Conservation (phyloP, 495 filamentous ascomycete genomes). For the Penicillium chermesinum region DNA sequence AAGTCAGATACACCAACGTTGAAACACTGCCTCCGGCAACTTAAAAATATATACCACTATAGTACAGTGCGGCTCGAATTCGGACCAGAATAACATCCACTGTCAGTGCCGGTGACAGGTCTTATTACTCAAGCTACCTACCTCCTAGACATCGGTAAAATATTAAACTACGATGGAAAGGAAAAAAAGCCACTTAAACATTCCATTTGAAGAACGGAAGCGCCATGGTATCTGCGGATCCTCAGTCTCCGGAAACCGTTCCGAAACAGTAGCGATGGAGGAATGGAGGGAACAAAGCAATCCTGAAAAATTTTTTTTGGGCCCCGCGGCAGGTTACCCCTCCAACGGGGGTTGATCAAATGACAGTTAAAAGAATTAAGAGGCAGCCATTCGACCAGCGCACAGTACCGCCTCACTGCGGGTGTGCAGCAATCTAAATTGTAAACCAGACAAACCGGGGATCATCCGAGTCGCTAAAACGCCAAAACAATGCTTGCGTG, state of each 20-base stretch:
- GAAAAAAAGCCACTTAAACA: slow-evolving; percentile 3
- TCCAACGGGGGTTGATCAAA: slow-evolving; percentile 10
- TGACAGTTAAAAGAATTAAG: slow-evolving; percentile 32
- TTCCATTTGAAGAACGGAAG: slow-evolving; percentile 17
- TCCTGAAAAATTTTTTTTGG: slow-evolving; percentile 23
- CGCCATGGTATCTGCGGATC: slow-evolving; percentile 14
- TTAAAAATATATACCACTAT: too few relatives aligned
- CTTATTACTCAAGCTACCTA: too few relatives aligned
- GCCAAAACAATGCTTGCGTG: slow-evolving; percentile 48
- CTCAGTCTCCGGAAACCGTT: neutral
- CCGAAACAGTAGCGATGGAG: slow-evolving; percentile 8
- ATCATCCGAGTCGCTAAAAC: slow-evolving; percentile 45
- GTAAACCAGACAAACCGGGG: slow-evolving; percentile 28
- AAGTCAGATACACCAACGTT: too few relatives aligned
- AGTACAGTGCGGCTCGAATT: too few relatives aligned
- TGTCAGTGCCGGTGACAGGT: too few relatives aligned
- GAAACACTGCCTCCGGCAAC: too few relatives aligned
- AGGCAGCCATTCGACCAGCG: slow-evolving; percentile 59
- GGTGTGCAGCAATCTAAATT: slow-evolving; percentile 48
- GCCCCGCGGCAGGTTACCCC: slow-evolving; percentile 17
- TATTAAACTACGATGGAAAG: neutral
- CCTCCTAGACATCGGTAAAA: neutral
- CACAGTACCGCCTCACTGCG: slow-evolving; percentile 50
- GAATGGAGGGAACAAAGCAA: slow-evolving; percentile 14
- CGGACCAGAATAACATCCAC: too few relatives aligned